Evolutionary conservation across 495 filamentous ascomycete species (phyloP), one percentile per base, ranked within the genome.

Genomic region (Sordaria brevicollis): DNA sequence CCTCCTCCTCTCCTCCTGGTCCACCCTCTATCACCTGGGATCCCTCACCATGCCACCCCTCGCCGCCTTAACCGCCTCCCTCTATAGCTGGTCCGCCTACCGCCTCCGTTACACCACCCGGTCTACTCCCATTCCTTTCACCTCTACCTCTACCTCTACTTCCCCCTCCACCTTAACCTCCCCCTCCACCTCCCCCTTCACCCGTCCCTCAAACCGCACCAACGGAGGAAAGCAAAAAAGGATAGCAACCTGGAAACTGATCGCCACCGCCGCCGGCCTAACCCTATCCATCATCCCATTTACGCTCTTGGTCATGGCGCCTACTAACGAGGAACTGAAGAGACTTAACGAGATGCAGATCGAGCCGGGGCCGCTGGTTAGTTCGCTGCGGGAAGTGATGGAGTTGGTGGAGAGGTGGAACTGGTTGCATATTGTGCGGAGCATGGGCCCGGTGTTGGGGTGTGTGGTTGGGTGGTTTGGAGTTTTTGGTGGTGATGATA

Each of bases 281-380:
- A 79, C 79, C 5, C 5, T 80, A 1, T 49, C 19, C 31, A 80
- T 81, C 21, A 21, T 77, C 11, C 79, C 79, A 1, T 81, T 80
- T 36, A 81, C 79, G 13, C 75, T 71, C 74, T 31, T 78, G 0
- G 69, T 76, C 31, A 80, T 81, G 79, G 34, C 66, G 13, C 72
- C 79, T 5, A 78, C 76, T 29, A 81, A 81, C 35, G 73, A 76
- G 37, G 62, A 29, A 19, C 66, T 81, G 49, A 79, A 79, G 49
- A 67, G 66, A 19, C 57, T 78, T 33, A 70, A 77, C 0, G 67
- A 62, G 25, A 62, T 62, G 0, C 49, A 62, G 25, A 62, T 62
- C 0, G 49, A 62, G 2, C 49, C 49, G 0, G 49, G 49, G 3
- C 49, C 49, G 49, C 17, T 62, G 25, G 25, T 31, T 7, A 62